Evolutionary conservation across 2,329 filamentous ascomycete genomes (phyloP), one percentile per base, ranked within the genome.

Genomic region (Pestalotiopsis sp.): DNA sequence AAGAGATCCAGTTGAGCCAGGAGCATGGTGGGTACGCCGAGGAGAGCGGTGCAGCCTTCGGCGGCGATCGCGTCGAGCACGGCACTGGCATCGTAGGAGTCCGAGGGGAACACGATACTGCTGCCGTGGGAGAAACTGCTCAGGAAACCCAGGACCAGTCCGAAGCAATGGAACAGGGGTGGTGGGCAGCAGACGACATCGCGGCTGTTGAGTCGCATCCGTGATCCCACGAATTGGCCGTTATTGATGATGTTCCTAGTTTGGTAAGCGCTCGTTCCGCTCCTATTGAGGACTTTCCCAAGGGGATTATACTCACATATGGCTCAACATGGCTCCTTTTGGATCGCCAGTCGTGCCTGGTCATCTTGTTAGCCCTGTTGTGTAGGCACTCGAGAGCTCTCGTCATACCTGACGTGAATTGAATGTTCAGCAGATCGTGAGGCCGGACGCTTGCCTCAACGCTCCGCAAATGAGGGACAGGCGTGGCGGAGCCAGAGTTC

Each of bases 101-200:
- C 90, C 1, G 86, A 82, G 0, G 91, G 91, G 72, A 92, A 91
- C 4, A 92, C 86, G 64, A 93, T 91, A 14, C 87, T 80, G 1
- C 87, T 73, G 58, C 79, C 87, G 68, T 92, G 90, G 0, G 89
- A 91, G 12, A 89, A 87, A 1, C 89, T 91, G 0, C 91, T 89
- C 84, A 93, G 90, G 74, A 91, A 91, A 9, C 91, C 91, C 2
- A 93, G 80, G 27, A 92, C 90, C 68, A 88, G 87, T n/a, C 91
- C 91, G 72, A 93, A 93, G 77, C 91, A 93, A 75, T 91, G 89
- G 78, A 91, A 91, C 3, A 91, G 81, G 0, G 89, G 89, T 1
- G 89, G 89, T 12, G 89, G 88, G 71, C 89, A 91, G 75, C 88
- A 91, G 4, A 91, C 84, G 7, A 91, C 81, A 73, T 93, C 91